These are phyloP conservation scores for Fusarium torreyae DNA, from an alignment of 2,329 filamentous ascomycete species.

Conservation along the genomic window DNA sequence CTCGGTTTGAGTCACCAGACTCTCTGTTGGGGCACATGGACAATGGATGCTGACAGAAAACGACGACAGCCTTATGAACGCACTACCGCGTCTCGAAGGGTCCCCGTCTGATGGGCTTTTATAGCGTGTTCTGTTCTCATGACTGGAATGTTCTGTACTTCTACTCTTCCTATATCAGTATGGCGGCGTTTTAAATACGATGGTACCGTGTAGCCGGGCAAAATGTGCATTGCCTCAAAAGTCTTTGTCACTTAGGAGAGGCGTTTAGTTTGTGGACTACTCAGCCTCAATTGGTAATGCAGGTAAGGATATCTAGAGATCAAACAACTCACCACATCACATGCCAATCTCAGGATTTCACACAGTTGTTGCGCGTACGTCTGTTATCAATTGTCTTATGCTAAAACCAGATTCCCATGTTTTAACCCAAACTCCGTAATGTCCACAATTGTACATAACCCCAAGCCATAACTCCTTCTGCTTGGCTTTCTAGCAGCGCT, in stretches of 20 bases:
- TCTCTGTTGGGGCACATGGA: slow-evolving; percentile 33
- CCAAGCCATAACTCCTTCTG: slow-evolving; percentile 37
- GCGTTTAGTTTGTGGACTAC: slow-evolving; percentile 5
- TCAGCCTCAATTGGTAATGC: slow-evolving; percentile 6
- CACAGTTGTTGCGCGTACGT: neutral
- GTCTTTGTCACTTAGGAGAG: neutral
- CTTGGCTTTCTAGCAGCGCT: slow-evolving; percentile 26
- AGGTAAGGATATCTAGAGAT: neutral
- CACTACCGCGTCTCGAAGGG: slow-evolving; percentile 23
- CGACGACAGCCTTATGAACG: slow-evolving; percentile 13
- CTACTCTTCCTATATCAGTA: slow-evolving; percentile 4
- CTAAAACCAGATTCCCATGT: slow-evolving; percentile 37
- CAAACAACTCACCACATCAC: neutral
- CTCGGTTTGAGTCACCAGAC: slow-evolving; percentile 43
- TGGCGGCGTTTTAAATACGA: slow-evolving; percentile 18
- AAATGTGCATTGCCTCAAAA: slow-evolving; percentile 15
- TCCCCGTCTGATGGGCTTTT: slow-evolving; percentile 23
- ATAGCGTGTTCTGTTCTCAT: slow-evolving; percentile 26
- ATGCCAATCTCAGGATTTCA: neutral
- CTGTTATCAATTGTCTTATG: slow-evolving; percentile 22
- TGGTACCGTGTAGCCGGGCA: slow-evolving; percentile 3
- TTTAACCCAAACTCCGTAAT: slow-evolving; percentile 47
- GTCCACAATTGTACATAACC: slow-evolving; percentile 35
- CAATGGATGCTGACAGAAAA: slow-evolving; percentile 35
- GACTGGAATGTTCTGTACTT: slow-evolving; percentile 45